Percentiles rank a stretch among this genome's conserved stretches.
These are phyloP conservation scores for Peronospora destructor DNA, from an alignment of 352 stramenopile genomes.

Conservation along the genomic window DNA sequence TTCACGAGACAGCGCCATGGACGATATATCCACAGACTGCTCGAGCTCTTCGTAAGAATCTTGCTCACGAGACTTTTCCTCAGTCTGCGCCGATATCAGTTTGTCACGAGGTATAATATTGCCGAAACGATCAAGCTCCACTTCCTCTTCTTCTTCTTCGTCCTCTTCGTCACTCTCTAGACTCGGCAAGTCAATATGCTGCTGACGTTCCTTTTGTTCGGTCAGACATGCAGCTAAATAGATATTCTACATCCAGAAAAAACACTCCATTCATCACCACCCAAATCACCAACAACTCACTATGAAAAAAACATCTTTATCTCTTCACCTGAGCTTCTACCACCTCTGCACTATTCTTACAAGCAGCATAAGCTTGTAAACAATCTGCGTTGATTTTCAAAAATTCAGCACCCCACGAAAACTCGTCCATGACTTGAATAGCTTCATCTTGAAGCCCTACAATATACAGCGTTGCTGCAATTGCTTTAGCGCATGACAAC, in stretches of 20 bases:
- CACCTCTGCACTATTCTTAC: slow-evolving; percentile 63
- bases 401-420: slow-evolving; percentile 92
- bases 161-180: slow-evolving; percentile 50
- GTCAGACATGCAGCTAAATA: slow-evolving; percentile 61
- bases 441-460: slow-evolving; percentile 89
- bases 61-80: slow-evolving; percentile 15
- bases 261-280: slow-evolving; percentile 1
- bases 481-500: slow-evolving; percentile 95
- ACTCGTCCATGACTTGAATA: slow-evolving; percentile 88
- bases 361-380: slow-evolving; percentile 79
- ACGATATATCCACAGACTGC: neutral
- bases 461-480: slow-evolving; percentile 96
- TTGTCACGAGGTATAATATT: slow-evolving; percentile 29
- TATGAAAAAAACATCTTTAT: neutral
- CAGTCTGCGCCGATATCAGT: neutral
- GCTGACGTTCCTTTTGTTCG: slow-evolving; percentile 46
- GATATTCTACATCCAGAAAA: slow-evolving; percentile 28
- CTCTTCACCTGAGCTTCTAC: slow-evolving; percentile 57
- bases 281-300: too few species aligned
- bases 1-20: neutral
- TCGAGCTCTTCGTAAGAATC: slow-evolving; percentile 8
- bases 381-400: slow-evolving; percentile 92
- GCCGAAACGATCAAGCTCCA: slow-evolving; percentile 30
- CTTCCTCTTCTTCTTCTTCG: slow-evolving; percentile 32
- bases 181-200: slow-evolving; percentile 52